A percentile compares a stretch with the other conserved stretches of the same genome.
Evolutionary conservation across 176 grass and related monocot genomes (phyloP).

Genomic region (Lolium rigidum): DNA sequence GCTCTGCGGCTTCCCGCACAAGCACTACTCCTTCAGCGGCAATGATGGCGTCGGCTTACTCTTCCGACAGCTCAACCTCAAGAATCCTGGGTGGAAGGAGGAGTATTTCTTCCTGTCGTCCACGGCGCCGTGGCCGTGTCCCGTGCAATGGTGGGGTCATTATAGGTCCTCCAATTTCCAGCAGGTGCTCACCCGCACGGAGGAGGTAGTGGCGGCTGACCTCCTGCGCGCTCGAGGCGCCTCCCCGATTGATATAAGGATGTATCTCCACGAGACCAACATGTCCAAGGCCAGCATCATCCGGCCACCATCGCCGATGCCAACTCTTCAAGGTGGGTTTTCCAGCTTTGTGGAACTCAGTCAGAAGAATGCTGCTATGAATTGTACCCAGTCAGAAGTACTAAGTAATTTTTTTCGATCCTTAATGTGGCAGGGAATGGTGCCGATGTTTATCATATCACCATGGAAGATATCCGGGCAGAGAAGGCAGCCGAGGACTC

Average conservation of each 20-base stretch:
- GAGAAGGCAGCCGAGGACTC: background rate
- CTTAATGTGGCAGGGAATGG: conserved; percentile 13
- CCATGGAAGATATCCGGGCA: background rate
- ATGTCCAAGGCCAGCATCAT: background rate
- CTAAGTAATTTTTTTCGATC: no score
- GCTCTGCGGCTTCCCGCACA: background rate
- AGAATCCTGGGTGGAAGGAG: background rate
- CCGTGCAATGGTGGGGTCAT: background rate
- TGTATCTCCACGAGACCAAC: background rate
- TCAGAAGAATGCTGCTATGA: no score
- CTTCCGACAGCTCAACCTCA: background rate
- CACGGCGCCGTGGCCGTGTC: conserved; percentile 1
- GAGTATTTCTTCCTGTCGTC: background rate
- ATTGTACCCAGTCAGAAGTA: no score
- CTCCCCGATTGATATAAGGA: background rate
- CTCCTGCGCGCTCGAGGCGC: background rate
- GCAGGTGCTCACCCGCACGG: background rate
- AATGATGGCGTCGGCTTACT: background rate
- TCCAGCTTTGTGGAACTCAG: background rate
- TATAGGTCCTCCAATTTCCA: background rate
- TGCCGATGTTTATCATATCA: background rate
- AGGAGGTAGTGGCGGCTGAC: background rate
- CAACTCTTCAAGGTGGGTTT: background rate
- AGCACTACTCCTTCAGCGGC: background rate
- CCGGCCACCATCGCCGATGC: background rate